These are phyloP conservation scores for Phylloporus sp. DNA, from an alignment of 768 basidiomycete genomes.

Conservation along the genomic window DNA sequence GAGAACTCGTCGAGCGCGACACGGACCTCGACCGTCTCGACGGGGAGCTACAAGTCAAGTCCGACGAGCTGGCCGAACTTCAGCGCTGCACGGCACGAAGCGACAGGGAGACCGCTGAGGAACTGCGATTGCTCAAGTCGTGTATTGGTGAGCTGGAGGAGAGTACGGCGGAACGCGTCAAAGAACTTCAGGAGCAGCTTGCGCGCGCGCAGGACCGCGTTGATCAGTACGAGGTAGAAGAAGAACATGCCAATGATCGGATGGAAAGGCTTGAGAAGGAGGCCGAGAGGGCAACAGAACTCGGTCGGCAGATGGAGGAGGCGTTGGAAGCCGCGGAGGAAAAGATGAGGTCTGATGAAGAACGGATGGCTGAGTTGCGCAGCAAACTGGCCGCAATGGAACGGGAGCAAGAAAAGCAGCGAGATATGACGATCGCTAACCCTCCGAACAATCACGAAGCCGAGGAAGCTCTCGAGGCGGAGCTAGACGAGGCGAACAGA, in stretches of 20 bases:
- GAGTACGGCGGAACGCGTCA: constrained; percentile 46
- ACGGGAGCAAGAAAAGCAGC: constrained; percentile 46
- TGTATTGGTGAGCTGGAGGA: constrained; percentile 59
- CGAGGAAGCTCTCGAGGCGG: constrained; percentile 60
- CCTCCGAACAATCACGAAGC: constrained; percentile 45
- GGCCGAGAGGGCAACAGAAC: constrained; percentile 46
- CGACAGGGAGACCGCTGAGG: constrained; percentile 26
- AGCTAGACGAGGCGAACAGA: constrained; percentile 70
- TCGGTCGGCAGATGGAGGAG: constrained; percentile 65
- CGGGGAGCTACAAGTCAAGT: constrained; percentile 40
- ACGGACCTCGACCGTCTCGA: constrained; percentile 27
- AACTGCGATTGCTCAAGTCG: constrained; percentile 39
- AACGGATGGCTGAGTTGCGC: constrained; percentile 46
- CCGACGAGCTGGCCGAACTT: constrained; percentile 21
- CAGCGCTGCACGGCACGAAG: constrained; percentile 22
- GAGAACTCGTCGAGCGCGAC: constrained; percentile 41
- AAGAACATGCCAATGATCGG: constrained; percentile 45
- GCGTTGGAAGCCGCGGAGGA: constrained; percentile 71
- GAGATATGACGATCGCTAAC: constrained; percentile 19
- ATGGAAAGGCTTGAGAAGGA: constrained; percentile 50
- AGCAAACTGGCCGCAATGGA: constrained; percentile 50
- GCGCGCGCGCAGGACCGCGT: constrained; percentile 42
- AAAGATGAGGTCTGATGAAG: constrained; percentile 62
- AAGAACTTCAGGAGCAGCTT: constrained; percentile 54
- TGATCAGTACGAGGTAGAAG: constrained; percentile 39